Percentiles rank a stretch among this genome's conserved stretches.
Evolutionary conservation across 2,329 filamentous ascomycete species (phyloP).

Genomic region (Curvularia eragrostidis): DNA sequence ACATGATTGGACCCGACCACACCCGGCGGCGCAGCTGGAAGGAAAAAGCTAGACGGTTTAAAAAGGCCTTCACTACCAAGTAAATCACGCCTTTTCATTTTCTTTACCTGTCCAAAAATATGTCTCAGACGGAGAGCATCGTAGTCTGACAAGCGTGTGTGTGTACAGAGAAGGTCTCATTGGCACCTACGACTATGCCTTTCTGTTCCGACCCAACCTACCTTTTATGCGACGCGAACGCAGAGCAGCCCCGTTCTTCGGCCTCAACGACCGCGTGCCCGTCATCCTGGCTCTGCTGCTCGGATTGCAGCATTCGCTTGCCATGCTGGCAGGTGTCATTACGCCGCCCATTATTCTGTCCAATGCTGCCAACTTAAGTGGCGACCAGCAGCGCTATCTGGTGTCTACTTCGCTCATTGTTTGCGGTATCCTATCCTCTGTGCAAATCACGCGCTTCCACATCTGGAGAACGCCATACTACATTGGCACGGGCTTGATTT

Average conservation of each 20-base stretch:
- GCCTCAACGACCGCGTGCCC: slow-evolving; percentile 80
- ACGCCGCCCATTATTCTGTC: slow-evolving; percentile 78
- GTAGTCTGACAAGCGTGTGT: slow-evolving; percentile 3
- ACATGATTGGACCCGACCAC: slow-evolving; percentile 55
- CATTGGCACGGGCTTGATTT: slow-evolving; percentile 74
- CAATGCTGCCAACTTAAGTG: slow-evolving; percentile 67
- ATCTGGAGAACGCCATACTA: slow-evolving; percentile 72
- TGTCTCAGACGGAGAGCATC: not conserved
- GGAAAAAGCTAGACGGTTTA: slow-evolving; percentile 50
- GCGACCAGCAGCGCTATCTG: slow-evolving; percentile 73
- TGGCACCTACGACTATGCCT: slow-evolving; percentile 88
- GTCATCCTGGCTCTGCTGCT: slow-evolving; percentile 75
- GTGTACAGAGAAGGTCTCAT: slow-evolving; percentile 70
- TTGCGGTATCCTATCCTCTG: slow-evolving; percentile 73
- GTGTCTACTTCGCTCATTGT: slow-evolving; percentile 81
- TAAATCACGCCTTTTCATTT: slow-evolving; percentile 32
- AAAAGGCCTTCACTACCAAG: slow-evolving; percentile 59
- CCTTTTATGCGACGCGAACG: slow-evolving; percentile 76
- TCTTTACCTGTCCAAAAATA: too few relatives aligned
- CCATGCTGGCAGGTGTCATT: slow-evolving; percentile 74
- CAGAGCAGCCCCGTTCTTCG: slow-evolving; percentile 77
- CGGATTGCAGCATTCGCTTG: slow-evolving; percentile 79
- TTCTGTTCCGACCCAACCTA: slow-evolving; percentile 80
- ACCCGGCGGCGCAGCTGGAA: slow-evolving; percentile 51
- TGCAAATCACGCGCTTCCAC: slow-evolving; percentile 79